Conservation (phyloP, 805 yeast species). For the Wickerhamomyces chaumierensis region DNA sequence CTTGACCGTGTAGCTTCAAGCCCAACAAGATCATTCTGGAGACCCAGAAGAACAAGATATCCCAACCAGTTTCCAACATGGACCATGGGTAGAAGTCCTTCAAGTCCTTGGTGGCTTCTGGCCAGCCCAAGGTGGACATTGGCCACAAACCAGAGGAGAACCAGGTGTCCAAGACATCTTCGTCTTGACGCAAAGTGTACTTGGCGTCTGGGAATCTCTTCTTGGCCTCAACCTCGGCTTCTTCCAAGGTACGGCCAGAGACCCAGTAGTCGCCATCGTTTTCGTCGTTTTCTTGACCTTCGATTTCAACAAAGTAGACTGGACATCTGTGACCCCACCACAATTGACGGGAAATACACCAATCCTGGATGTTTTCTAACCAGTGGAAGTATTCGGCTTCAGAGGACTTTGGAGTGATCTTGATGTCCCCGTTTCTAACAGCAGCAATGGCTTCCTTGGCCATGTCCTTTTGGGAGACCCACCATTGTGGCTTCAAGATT, state of each 20-base stretch:
- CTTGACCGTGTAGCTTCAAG: constrained; percentile 76
- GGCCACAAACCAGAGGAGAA: constrained; percentile 98
- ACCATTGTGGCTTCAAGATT: constrained; percentile 96
- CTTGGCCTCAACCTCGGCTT: constrained; percentile 76
- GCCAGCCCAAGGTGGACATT: constrained; percentile 95
- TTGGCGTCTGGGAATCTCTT: constrained; percentile 58
- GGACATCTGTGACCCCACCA: constrained; percentile 99
- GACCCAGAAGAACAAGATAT: constrained; percentile 98
- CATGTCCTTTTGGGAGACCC: constrained; percentile 88
- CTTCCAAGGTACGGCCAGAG: constrained; percentile 74
- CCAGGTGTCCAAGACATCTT: constrained; percentile 98
- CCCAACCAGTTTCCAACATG: constrained; percentile 98
- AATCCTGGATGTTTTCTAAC: constrained; percentile 93
- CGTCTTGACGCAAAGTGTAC: constrained; percentile 84
- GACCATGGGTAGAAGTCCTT: constrained; percentile 79
- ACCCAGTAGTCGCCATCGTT: constrained; percentile 77
- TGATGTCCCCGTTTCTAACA: constrained; percentile 70
- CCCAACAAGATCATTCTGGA: constrained; percentile 92
- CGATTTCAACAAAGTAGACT: constrained; percentile 76
- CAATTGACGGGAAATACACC: constrained; percentile 93
- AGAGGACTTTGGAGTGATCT: constrained; percentile 78
- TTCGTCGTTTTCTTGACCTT: constrained; percentile 46
- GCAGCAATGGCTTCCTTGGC: constrained; percentile 81
- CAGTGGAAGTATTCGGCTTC: constrained; percentile 91
- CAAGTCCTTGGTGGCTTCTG: constrained; percentile 65